Base-by-base conservation (phyloP, 495 filamentous ascomycete genomes). In the Penicillium soppii region DNA sequence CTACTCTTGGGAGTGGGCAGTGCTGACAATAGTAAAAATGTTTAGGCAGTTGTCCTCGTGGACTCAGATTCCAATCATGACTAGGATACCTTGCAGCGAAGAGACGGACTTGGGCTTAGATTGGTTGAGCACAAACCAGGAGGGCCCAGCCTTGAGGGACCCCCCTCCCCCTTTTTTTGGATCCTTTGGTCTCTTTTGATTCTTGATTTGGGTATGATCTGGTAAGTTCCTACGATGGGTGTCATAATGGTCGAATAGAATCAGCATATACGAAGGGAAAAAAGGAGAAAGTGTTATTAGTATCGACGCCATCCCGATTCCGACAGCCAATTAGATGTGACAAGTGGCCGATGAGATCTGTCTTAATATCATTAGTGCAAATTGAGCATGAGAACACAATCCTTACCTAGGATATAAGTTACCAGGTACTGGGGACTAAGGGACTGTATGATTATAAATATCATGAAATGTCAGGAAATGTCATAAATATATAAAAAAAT, bases 31-130 rank as follows among this genome's bases (percentile, higher is more conserved):
- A 33, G 26, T 15, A 32, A 27, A 19, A 38, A 33, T 29, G 40
- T 12, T 21, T 23, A 23, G 19, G 38, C 49, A 42, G 22, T 32
- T 51, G 49, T 57, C 59, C 58, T 59, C 61, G 57, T 64, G 58
- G 58, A 43, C 52, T 16, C 43, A 19, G 27, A 63, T 65, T 65
- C 48, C 62, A 65, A 62, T 65, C 59, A 62, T 49, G 56, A 60
- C 62, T 53, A 57, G 53, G n/a, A 26, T 51, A 38, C 62, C 62
- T 65, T 65, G 62, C 62, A 60, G 59, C 47, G 42, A 49, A 22
- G 26, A 47, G 47, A 19, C 50, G 29, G 35, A 35, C 20, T 51
- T 39, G 37, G 42, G 38, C 5, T 43, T 46, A 38, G 50, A 53
- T 56, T 58, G 49, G 47, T 38, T 51, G 40, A 56, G 36, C 10